Base-by-base conservation (phyloP, 169 alveolate species). In the Fabrea salina region DNA sequence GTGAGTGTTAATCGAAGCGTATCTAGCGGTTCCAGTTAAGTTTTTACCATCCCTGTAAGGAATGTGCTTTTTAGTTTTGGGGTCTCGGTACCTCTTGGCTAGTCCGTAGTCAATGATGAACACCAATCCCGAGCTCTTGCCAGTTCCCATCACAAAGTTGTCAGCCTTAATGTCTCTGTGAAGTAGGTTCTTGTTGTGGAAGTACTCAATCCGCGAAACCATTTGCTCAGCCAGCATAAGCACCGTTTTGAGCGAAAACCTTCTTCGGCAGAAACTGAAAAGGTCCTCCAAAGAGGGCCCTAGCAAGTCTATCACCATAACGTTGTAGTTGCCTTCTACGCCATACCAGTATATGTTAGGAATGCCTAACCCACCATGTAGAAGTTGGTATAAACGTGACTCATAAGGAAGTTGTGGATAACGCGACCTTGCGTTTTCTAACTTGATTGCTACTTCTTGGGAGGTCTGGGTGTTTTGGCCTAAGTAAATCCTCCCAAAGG, bases 401-500 rank as follows among this genome's bases (percentile, higher is more conserved):
- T 87, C 92, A 75, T 82, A 86, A 49, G 76, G 75, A 50, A 87
- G 79, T 72, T 81, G 71, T 22, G 92, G 90, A 57, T 87, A 86
- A 43, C 83, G 83, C 25, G 86, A 81, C 16, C 59, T 67, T 1
- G 80, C 88, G 32, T 82, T 79, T 66, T 88, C 91, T 51, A 84
- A 66, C 75, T 88, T 88, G 33, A 88, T 85, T 22, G 91, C 87
- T 54, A 88, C 91, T 56, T 86, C 93, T 74, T 80, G 75, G 47
- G 82, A 79, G 6, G 86, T 87, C 43, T 85, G 56, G 59, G 82
- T 58, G 58, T 88, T 83, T 64, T 82, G 78, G 27, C 89, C 88
- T 41, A 82, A 80, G 59, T 70, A 80, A n/a, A 92, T 89, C 74
- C 90, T 92, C 8, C 96, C 94, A 83, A 92, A 92, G 2, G 95